Evolutionary conservation across 768 basidiomycete species (phyloP).

Genomic region (Amanita inopinata): DNA sequence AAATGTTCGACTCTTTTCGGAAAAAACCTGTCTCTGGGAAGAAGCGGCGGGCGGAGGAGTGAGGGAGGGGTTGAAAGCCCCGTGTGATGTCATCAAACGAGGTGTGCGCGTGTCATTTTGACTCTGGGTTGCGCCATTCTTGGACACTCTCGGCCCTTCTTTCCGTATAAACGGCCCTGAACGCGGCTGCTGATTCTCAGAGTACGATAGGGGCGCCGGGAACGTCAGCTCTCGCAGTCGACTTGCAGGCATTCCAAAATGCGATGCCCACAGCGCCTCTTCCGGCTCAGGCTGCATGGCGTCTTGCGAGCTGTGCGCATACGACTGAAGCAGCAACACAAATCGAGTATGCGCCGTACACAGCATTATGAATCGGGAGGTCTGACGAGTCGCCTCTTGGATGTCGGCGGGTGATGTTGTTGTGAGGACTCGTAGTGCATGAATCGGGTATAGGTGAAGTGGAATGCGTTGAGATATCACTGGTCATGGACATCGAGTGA

Average conservation of each 20-base stretch:
- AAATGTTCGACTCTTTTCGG: slow-evolving; percentile 18
- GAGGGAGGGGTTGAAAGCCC: too few relatives aligned
- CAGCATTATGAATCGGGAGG: slow-evolving; percentile 33
- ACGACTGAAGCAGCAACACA: slow-evolving; percentile 62
- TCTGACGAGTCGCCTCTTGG: slow-evolving; percentile 23
- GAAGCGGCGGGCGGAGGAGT: slow-evolving; percentile 8
- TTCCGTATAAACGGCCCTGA: not conserved
- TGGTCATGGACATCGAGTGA: slow-evolving; percentile 18
- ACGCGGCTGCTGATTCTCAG: slow-evolving; percentile 20
- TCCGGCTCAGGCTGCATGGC: slow-evolving; percentile 39
- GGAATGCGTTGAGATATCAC: slow-evolving; percentile 58
- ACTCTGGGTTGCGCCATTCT: slow-evolving; percentile 16
- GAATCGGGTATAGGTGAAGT: slow-evolving; percentile 63
- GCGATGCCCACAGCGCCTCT: slow-evolving; percentile 23
- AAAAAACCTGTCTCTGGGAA: not conserved
- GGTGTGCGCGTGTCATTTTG: slow-evolving; percentile 3
- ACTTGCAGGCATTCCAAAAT: slow-evolving; percentile 18
- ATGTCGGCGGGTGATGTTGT: slow-evolving; percentile 22
- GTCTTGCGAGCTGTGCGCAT: slow-evolving; percentile 51
- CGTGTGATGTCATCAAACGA: not conserved
- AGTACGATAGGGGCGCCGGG: slow-evolving; percentile 58
- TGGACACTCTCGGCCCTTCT: slow-evolving; percentile 5
- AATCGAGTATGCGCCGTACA: slow-evolving; percentile 64
- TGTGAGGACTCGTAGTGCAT: slow-evolving; percentile 47
- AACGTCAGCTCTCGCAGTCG: slow-evolving; percentile 54